A percentile compares a stretch with the other conserved stretches of the same genome.
Evolutionary conservation across 345 rosid species (phyloP).

Genomic region (Salix koriyanagi): DNA sequence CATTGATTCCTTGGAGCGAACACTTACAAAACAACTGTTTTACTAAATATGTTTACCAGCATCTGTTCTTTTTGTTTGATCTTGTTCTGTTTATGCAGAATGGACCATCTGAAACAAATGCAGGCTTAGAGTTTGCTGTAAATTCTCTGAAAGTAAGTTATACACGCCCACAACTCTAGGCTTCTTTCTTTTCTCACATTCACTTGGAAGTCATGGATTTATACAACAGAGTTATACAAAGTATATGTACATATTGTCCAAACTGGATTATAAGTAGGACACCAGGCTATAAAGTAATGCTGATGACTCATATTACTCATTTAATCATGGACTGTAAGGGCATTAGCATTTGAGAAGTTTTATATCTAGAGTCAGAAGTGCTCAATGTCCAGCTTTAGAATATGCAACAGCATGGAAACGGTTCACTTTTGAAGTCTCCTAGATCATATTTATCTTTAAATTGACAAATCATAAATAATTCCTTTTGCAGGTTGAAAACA

Average conservation of each 20-base stretch:
- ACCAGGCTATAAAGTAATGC: neutral
- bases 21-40: neutral
- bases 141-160: constrained; percentile 70
- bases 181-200: neutral
- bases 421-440: no score
- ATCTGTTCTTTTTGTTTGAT: neutral
- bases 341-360: no score
- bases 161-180: neutral
- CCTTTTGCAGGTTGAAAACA: constrained; percentile 72
- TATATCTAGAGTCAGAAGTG: no score
- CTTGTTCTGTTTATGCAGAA: constrained; percentile 42
- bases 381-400: no score
- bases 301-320: neutral
- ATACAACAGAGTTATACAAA: no score
- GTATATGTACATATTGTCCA: neutral
- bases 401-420: no score
- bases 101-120: constrained; percentile 94
- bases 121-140: constrained; percentile 90
- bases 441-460: neutral
- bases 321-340: no score
- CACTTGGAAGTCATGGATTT: neutral
- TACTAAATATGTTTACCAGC: neutral
- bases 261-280: neutral
- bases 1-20: neutral
- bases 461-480: neutral